Percentiles rank a stretch among this genome's conserved stretches.
These are phyloP conservation scores for Saxophila tyrrhenica DNA, from an alignment of 495 filamentous ascomycete genomes.

Conservation along the genomic window DNA sequence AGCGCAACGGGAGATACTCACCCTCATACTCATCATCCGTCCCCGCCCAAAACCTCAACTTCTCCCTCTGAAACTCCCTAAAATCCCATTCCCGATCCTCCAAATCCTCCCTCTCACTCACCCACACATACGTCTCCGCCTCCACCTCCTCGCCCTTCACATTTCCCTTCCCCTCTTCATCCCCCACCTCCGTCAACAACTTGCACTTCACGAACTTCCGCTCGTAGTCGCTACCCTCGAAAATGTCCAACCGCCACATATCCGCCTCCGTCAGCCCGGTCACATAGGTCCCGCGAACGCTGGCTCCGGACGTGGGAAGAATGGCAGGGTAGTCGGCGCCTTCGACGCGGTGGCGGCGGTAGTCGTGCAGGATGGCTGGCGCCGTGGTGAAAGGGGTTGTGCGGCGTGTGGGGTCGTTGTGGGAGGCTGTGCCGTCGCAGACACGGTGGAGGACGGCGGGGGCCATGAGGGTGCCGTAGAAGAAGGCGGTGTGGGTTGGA, in stretches of 20 bases:
- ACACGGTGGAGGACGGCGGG: slow-evolving; percentile 73
- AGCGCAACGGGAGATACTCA: slow-evolving; percentile 14
- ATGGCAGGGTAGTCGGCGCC: slow-evolving; percentile 76
- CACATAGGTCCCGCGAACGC: slow-evolving; percentile 72
- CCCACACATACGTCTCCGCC: slow-evolving; percentile 71
- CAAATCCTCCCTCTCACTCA: slow-evolving; percentile 35
- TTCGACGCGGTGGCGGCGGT: slow-evolving; percentile 56
- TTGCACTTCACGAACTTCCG: slow-evolving; percentile 42
- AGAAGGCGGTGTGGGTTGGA: slow-evolving; percentile 37
- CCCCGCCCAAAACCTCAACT: slow-evolving; percentile 27
- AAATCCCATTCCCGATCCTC: slow-evolving; percentile 75
- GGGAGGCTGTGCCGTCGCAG: slow-evolving; percentile 52
- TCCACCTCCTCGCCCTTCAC: slow-evolving; percentile 45
- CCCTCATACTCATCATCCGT: slow-evolving; percentile 27
- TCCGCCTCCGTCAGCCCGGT: slow-evolving; percentile 69
- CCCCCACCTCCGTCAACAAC: slow-evolving; percentile 29
- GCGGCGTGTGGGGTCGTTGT: slow-evolving; percentile 29
- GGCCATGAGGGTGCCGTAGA: slow-evolving; percentile 68
- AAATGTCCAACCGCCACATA: slow-evolving; percentile 63
- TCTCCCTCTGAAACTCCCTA: slow-evolving; percentile 29
- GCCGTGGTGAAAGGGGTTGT: slow-evolving; percentile 59
- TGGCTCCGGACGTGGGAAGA: slow-evolving; percentile 30
- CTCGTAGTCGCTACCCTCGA: slow-evolving; percentile 70
- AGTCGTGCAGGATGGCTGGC: slow-evolving; percentile 71
- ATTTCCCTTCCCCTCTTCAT: slow-evolving; percentile 32